Base-by-base conservation (phyloP, 1,284 basidiomycete species). In the Heliocybe sulcata region DNA sequence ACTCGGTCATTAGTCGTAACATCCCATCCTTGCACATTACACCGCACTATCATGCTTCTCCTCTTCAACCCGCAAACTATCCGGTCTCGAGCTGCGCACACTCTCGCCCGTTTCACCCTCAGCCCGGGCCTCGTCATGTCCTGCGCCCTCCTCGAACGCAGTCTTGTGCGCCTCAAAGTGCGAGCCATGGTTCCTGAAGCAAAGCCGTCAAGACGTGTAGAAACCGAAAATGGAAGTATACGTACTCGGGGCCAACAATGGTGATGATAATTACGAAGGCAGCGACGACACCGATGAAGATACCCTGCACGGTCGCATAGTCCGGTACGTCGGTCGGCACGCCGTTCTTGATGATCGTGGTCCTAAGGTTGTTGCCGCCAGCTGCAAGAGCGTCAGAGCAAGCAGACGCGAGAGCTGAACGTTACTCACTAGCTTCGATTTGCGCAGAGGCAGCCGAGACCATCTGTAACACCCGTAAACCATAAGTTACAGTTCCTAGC, bases 271-370 rank as follows among this genome's bases (percentile, higher is more conserved):
- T 63, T 20, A 88, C 78, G 60, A 85, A 90, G 0, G 79, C 81
- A 9, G 84, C 73, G 23, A 90, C 80, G 31, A 77, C 75, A n/a
- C 87, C 94, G 56, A 98, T 87, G 35, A 96, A 75, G 66, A 97
- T 94, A 49, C 88, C 94, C 71, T 92, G 89, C 16, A 95, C 86
- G 6, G 75, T 86, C 2, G 90, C 94, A 65, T 95, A 97, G 66
- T 96, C 87, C 0, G 90, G 82, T 2, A 88, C 83, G 51, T 67
- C 64, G 8, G 61, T 73, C 0, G 61, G 54, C 25, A 69, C 64
- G 2, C 85, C 85, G 45, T 80, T 57, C 35, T 75, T 63, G 48
- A 74, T 64, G 56, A 85, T 67, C 3, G 76, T 80, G 0, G 80
- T 84, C 60, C 72, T 70, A 9, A 86, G 66, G 62, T 87, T 69